Evolutionary conservation across 2,329 filamentous ascomycete genomes (phyloP), one percentile per base, ranked within the genome.

Genomic region (Ophiocordyceps camponoti-floridani): DNA sequence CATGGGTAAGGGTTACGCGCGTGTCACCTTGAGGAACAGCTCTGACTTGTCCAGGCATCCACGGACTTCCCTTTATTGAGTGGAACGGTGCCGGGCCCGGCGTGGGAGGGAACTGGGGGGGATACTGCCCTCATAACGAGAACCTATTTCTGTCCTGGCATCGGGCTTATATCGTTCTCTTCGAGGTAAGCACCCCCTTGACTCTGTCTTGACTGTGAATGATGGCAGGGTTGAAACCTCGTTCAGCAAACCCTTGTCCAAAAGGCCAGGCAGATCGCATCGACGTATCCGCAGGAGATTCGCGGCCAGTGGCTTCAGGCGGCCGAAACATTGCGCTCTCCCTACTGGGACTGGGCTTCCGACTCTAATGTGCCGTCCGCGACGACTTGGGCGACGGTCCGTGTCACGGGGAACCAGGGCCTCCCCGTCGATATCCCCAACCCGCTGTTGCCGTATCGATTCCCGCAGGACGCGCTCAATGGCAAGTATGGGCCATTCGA

Each of bases 341-440:
- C 72, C 2, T 74, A 62, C 55, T 75, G 72, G 72, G 72, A 75
- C 56, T 76, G 70, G 72, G 70, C 63, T 3, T 47, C 49, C 3
- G 53, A 66, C 35, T 48, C 62, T 3, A 48, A 49, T 13, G 59
- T 75, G 3, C 72, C 72, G 3, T 49, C 54, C 0, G 61, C 63
- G 14, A 63, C 58, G 2, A 54, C 55, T 2, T 51, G 54, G 28
- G 50, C 56, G 35, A 63, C 55, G 12, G 54, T 66, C 43, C 59
- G 47, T 4, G 56, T 72, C 46, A 62, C 60, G 18, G 62, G 62
- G 40, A 50, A 53, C 31, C 47, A 48, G 10, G 43, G 62, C 16
- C 48, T 47, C 40, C 35, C 48, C 4, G 55, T 62, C 28, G 57
- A 54, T 4, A 59, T 74, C 27, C 54, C 57, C 33, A 78, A 77